Conservation (phyloP, 768 basidiomycete genomes). For the Naematelia aurantialba region DNA sequence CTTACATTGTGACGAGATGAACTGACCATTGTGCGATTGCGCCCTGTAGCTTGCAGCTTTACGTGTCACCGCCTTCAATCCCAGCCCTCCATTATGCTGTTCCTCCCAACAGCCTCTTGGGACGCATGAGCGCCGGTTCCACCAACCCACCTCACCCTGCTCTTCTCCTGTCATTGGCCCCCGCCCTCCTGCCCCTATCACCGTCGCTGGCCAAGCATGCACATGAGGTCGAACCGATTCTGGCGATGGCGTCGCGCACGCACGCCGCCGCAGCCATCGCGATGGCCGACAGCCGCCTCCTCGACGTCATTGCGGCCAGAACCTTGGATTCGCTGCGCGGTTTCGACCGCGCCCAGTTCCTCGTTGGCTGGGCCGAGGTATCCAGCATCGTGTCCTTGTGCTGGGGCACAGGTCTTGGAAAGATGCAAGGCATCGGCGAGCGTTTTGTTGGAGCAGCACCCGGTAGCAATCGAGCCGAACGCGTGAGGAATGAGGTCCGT, state of each 20-base stretch:
- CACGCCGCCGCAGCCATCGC: slow-evolving; percentile 5
- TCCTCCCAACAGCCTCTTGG: slow-evolving; percentile 17
- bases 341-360: slow-evolving; percentile 13
- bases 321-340: slow-evolving; percentile 11
- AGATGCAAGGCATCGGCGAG: slow-evolving; percentile 21
- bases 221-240: slow-evolving; percentile 1
- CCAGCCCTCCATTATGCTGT: slow-evolving; percentile 13
- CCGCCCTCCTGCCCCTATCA: slow-evolving; percentile 12
- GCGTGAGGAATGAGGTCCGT: slow-evolving; percentile 1
- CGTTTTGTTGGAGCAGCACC: slow-evolving; percentile 6
- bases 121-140: slow-evolving; percentile 15
- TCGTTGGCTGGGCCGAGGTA: slow-evolving; percentile 32
- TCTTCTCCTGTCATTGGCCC: slow-evolving; percentile 21
- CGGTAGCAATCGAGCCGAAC: slow-evolving; percentile 2
- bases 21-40: not conserved
- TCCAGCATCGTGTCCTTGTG: slow-evolving; percentile 6
- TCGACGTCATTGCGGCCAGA: slow-evolving; percentile 30
- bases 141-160: slow-evolving; percentile 17
- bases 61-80: slow-evolving; percentile 13
- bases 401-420: slow-evolving; percentile 26
- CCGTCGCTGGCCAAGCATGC: slow-evolving; percentile 8
- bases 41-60: slow-evolving; percentile 22
- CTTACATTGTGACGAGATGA: not conserved
- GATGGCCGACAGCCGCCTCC: slow-evolving; percentile 22
- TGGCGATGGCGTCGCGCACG: slow-evolving; percentile 12